Base-by-base conservation (phyloP, 768 basidiomycete genomes). In the Lyophyllum shimeji region DNA sequence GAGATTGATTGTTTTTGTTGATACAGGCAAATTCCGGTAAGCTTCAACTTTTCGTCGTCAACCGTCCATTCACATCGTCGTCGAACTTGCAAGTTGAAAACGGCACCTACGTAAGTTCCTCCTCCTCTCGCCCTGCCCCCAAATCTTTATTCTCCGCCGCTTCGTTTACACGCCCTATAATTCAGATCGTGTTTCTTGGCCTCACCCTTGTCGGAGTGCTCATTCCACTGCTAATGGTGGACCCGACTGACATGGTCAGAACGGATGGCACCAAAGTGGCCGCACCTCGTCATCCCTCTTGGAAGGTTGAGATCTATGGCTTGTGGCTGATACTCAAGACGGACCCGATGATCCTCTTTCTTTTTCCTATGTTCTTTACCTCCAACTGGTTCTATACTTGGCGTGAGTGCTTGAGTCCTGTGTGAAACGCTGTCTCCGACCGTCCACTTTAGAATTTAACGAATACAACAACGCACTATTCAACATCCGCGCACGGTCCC, bases 331-430 rank as follows among this genome's bases (percentile, higher is more conserved):
- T 87, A 2, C 74, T 94, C 43, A 79, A 73, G 53, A 85, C 81
- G 12, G 91, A 93, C 63, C 89, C 88, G 0, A 75, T 78, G 71
- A 83, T 94, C 62, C 57, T 92, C 15, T 72, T 90, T 3, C 78
- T 93, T 18, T 89, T 93, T 75, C 92, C 91, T 12, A 89, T 93
- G 86, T 92, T 93, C 71, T 83, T 91, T 52, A 83, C 87, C 7
- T 87, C 85, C 40, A 92, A 92, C 68, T 92, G 87, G 82, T 91
- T 91, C 72, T 91, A 91, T 65, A 86, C 90, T 2, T 92, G 88
- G 88, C 89, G 88, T 89, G 57, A 65, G 85, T 68, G n/a, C 33
- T 46, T 20, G 24, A 42, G 1, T 43, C 17, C 31, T 40, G 29
- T 20, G 53, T 25, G 45, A 50, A 33, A 43, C 43, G 12, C 54